Base-by-base conservation (phyloP, 1,284 basidiomycete species). In the Macrocystidia cucumis region DNA sequence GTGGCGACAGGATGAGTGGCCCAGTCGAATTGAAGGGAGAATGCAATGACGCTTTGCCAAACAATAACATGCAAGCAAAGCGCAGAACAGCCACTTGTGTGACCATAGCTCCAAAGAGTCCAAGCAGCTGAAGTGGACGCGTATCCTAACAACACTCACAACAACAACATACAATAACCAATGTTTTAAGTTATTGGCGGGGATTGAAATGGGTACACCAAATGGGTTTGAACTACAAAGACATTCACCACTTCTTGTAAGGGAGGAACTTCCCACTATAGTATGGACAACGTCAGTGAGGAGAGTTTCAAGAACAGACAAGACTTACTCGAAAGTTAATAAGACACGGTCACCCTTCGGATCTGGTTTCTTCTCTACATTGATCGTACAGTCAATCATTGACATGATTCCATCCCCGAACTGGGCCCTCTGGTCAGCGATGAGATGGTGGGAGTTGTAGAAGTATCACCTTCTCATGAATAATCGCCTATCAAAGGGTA, bases 381-480 rank as follows among this genome's bases (percentile, higher is more conserved):
- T 69, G 27, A 90, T 72, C 42, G 74, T 75, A 59, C 88, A 91
- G 54, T 88, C 85, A 42, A 92, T 91, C 70, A 91, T 87, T 12
- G 81, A 86, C 86, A 91, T 90, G 48, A 91, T 91, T 3, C 89
- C 87, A 52, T 91, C 90, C 3, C 89, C 89, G 45, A 91, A 91
- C 83, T 87, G 43, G 3, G 30, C 13, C n/a, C n/a, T n/a, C n/a
- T n/a, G n/a, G n/a, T n/a, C n/a, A n/a, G n/a, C n/a, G n/a, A n/a
- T n/a, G n/a, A n/a, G n/a, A n/a, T n/a, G n/a, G n/a, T n/a, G n/a
- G n/a, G n/a, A n/a, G n/a, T n/a, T n/a, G n/a, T n/a, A n/a, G n/a
- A n/a, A n/a, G n/a, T n/a, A n/a, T n/a, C n/a, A 81, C 80, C 73
- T 91, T 91, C 60, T 91, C 88, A 45, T 89, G 81, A 32, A 91